A percentile compares a stretch with the other conserved stretches of the same genome.
phyloP scores from a whole-genome alignment of 495 filamentous ascomycete species.

The Tetracladium marchalianum region DNA sequence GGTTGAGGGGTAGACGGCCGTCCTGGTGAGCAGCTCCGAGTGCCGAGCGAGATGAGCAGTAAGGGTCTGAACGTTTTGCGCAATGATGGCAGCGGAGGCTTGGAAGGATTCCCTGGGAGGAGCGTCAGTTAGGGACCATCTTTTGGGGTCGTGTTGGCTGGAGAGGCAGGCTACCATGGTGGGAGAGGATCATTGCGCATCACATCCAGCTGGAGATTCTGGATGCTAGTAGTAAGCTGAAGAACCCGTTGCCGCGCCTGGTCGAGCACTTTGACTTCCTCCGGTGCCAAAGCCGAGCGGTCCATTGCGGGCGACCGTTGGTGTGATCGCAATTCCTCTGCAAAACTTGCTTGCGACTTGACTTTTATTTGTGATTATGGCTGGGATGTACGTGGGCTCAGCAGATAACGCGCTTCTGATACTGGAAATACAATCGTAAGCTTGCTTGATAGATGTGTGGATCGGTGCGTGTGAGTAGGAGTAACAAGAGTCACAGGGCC shows the following conservation, averaged over 20 bases:
- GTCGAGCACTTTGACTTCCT: slow-evolving; percentile 66
- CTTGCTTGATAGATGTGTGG: no score
- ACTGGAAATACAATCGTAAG: no score
- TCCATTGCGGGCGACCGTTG: slow-evolving; percentile 3
- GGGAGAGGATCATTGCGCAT: slow-evolving; percentile 47
- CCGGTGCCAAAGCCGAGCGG: slow-evolving; percentile 26
- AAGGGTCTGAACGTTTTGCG: slow-evolving; percentile 49
- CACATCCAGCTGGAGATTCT: slow-evolving; percentile 46
- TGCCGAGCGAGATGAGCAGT: slow-evolving; percentile 48
- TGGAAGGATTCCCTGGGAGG: slow-evolving; percentile 55
- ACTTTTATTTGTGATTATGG: no score
- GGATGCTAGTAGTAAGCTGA: slow-evolving; percentile 58
- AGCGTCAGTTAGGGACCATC: slow-evolving; percentile 2
- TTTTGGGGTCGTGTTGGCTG: neutral
- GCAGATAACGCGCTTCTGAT: no score
- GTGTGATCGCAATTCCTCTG: no score
- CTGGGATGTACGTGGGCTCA: no score
- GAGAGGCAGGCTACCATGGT: slow-evolving; percentile 38
- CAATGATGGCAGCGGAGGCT: slow-evolving; percentile 53
- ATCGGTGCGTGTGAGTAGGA: no score
- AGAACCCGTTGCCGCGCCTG: slow-evolving; percentile 60
- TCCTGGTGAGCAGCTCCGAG: slow-evolving; percentile 46
- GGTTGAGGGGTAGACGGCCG: slow-evolving; percentile 64
- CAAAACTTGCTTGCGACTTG: no score
- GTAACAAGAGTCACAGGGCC: no score